Conservation (phyloP, 768 basidiomycete species). For the Chalciporus pseudorubinellus region DNA sequence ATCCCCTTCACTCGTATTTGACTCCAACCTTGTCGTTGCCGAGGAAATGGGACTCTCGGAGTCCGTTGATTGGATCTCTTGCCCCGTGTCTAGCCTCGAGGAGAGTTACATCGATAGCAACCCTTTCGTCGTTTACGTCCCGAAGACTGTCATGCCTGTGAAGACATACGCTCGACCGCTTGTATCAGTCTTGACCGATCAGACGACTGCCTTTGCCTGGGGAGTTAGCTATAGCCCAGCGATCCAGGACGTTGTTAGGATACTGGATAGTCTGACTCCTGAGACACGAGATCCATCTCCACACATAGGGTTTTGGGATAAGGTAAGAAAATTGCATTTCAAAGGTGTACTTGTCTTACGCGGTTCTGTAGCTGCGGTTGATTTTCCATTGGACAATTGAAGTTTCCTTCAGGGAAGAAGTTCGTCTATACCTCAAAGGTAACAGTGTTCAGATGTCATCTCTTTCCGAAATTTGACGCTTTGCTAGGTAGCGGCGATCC, state of each 20-base stretch:
- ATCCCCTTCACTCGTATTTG: slow-evolving; percentile 56
- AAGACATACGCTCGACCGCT: slow-evolving; percentile 84
- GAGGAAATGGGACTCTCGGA: slow-evolving; percentile 76
- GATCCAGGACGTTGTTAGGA: slow-evolving; percentile 81
- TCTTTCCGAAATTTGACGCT: slow-evolving; percentile 7
- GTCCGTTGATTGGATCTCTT: slow-evolving; percentile 72
- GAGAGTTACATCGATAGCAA: slow-evolving; percentile 50
- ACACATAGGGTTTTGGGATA: slow-evolving; percentile 92
- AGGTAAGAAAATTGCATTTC: slow-evolving; percentile 44
- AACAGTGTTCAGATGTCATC: slow-evolving; percentile 4
- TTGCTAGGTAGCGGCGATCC: slow-evolving; percentile 77
- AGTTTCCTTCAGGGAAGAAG: slow-evolving; percentile 65
- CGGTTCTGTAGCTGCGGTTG: slow-evolving; percentile 54
- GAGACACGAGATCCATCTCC: slow-evolving; percentile 80
- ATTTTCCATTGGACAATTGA: slow-evolving; percentile 81
- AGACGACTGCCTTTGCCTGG: slow-evolving; percentile 80
- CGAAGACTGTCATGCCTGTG: slow-evolving; percentile 93
- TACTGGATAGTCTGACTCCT: slow-evolving; percentile 78
- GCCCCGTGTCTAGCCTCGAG: slow-evolving; percentile 56
- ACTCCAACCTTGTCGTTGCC: slow-evolving; percentile 77
- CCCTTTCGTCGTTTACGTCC: slow-evolving; percentile 60
- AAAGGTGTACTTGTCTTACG: slow-evolving; percentile 3
- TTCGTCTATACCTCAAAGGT: slow-evolving; percentile 88
- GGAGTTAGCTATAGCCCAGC: slow-evolving; percentile 83
- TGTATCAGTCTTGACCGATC: slow-evolving; percentile 62